Base-by-base conservation (phyloP, 495 filamentous ascomycete species). In the Aspergillus baeticus region DNA sequence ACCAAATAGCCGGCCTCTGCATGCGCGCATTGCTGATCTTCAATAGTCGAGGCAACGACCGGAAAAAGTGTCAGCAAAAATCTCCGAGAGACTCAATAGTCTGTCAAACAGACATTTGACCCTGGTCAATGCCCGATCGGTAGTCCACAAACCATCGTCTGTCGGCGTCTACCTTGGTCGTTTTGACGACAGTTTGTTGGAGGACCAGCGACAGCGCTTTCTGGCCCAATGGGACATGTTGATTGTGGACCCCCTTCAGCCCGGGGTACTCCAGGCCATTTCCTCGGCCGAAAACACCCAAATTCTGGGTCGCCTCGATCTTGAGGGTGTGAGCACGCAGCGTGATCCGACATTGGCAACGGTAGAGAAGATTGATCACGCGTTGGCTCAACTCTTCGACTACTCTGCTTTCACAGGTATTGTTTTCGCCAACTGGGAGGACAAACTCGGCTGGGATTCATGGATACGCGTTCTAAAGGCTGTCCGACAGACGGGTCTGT, bases 131-230 rank as follows among this genome's bases (percentile, higher is more conserved):
- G 42, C 57, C 6, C 58, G 54, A 14, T 21, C 43, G 2, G 34
- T 23, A 14, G 54, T 53, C 20, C 60, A 55, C 22, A 77, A 77
- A 51, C 75, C 76, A 7, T 61, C 64, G 5, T 74, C 76, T 17
- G 81, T 79, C 56, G 80, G 79, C 10, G 73, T 80, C 14, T 81
- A 79, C 51, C 63, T 83, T 4, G 80, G 80, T 14, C 49, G 54
- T 6, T 71, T 83, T 31, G 59, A 55, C 13, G 60, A 60, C 23
- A 73, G 74, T 10, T 64, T 64, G 1, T 69, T 63, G 13, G 43
- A 65, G 23, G 58, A 68, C 8, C 66, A 80, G 53, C 38, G 60
- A 36, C 26, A 29, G 26, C 62, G 55, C 6, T 33, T 80, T 20
- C 60, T 81, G 5, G 46, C 62, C 22, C 69, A 72, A 62, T 81